Conservation (phyloP, 805 yeast genomes). For the Saccharomycopsis babjevae region DNA sequence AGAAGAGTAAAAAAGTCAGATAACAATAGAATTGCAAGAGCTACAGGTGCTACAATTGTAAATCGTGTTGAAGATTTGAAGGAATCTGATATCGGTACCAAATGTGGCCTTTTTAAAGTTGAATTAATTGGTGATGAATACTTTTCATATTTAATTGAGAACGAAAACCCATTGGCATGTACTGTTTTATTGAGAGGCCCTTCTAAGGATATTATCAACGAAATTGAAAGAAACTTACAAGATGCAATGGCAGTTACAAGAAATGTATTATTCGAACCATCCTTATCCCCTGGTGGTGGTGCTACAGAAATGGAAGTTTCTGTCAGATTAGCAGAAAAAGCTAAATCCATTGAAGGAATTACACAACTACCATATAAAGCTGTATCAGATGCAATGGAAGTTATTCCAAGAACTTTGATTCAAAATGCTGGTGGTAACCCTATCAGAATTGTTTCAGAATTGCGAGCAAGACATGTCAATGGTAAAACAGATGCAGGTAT, state of each 20-base stretch:
- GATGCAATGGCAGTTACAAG: conserved; percentile 98
- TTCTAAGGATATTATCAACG: conserved; percentile 91
- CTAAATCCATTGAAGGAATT: conserved; percentile 86
- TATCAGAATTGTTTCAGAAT: conserved; percentile 75
- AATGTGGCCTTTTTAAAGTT: conserved; percentile 85
- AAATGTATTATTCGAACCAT: conserved; percentile 89
- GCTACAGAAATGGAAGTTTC: conserved; percentile 99
- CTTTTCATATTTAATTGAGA: conserved; percentile 73
- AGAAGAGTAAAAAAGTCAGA: conserved; percentile 94
- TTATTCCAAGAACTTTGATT: conserved; percentile 91
- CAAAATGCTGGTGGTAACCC: conserved; percentile 98
- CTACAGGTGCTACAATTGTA: conserved; percentile 95
- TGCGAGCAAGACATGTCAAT: conserved; percentile 93
- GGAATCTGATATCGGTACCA: conserved; percentile 80
- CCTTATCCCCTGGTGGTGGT: conserved; percentile 97
- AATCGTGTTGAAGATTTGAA: conserved; percentile 91
- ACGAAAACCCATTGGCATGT: conserved; percentile 85
- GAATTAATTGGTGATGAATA: conserved; percentile 97
- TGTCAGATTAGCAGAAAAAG: conserved; percentile 78
- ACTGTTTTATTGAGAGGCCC: conserved; percentile 91
- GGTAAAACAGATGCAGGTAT: conserved; percentile 82
- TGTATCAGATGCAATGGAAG: conserved; percentile 97
- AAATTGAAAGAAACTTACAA: conserved; percentile 91
- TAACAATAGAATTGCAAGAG: conserved; percentile 92
- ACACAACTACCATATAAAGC: conserved; percentile 99